A percentile compares a stretch with the other conserved stretches of the same genome.
These are phyloP conservation scores for Trichoderma simmonsii DNA, from an alignment of 2,329 filamentous ascomycete genomes.

Conservation along the genomic window DNA sequence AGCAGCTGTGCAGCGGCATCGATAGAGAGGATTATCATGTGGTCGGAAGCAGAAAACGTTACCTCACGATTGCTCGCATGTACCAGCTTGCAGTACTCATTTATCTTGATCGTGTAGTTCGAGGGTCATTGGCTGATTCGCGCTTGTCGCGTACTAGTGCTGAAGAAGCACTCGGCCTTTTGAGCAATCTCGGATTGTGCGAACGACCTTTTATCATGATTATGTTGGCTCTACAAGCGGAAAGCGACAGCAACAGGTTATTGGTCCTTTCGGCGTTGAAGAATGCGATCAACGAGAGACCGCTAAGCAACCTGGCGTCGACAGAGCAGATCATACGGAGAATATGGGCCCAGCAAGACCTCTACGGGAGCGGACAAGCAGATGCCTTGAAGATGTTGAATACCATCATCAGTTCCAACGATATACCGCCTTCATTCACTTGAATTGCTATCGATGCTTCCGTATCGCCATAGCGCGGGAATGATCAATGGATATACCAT, in stretches of 20 bases:
- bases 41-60: constrained; percentile 6
- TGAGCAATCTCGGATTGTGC: constrained; percentile 4
- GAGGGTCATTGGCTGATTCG: constrained; percentile 2
- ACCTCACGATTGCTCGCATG: constrained; percentile 10
- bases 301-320: constrained; percentile 6
- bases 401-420: constrained; percentile 9
- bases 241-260: background rate
- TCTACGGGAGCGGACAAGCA: background rate
- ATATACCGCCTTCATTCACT: constrained; percentile 15
- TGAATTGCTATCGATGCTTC: background rate
- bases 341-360: constrained; percentile 16
- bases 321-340: constrained; percentile 15
- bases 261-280: constrained; percentile 2
- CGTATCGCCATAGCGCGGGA: background rate
- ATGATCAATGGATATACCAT: background rate
- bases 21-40: constrained; percentile 15
- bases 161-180: background rate
- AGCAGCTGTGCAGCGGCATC: constrained; percentile 7
- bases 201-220: constrained; percentile 15
- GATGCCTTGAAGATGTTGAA: constrained; percentile 15
- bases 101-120: constrained; percentile 15
- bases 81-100: constrained; percentile 17
- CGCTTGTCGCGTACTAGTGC: constrained; percentile 6
- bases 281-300: background rate
- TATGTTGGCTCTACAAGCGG: constrained; percentile 6